phyloP scores from a whole-genome alignment of 176 grass and related monocot genomes.

The Eragrostis nindensis region DNA sequence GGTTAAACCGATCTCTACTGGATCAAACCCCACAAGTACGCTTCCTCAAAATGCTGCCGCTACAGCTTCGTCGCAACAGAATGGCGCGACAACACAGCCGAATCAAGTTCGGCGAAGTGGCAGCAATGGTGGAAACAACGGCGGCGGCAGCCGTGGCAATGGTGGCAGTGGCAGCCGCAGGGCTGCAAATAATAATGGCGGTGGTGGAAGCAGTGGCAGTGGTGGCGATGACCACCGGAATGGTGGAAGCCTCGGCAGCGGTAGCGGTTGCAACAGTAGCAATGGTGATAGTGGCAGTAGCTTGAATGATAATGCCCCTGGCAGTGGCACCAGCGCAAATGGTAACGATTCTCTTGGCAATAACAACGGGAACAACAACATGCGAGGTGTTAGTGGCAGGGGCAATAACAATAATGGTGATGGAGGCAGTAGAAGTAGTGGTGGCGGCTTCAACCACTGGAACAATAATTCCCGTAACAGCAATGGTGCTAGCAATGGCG shows the following conservation, averaged over 20 bases:
- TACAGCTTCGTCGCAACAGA: slow-evolving; percentile 8
- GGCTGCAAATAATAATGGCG: slow-evolving; percentile 29
- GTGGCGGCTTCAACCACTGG: slow-evolving; percentile 20
- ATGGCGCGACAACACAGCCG: slow-evolving; percentile 32
- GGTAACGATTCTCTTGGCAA: background rate
- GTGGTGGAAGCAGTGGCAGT: slow-evolving; percentile 38
- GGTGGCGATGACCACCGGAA: slow-evolving; percentile 44
- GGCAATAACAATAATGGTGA: slow-evolving; percentile 35
- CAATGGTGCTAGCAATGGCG: slow-evolving; percentile 35
- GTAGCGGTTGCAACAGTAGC: slow-evolving; percentile 30
- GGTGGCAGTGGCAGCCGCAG: slow-evolving; percentile 16
- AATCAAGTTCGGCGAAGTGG: slow-evolving; percentile 31
- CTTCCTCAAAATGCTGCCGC: slow-evolving; percentile 12
- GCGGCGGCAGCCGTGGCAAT: slow-evolving; percentile 6
- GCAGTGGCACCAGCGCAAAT: background rate
- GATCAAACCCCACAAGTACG: slow-evolving; percentile 46
- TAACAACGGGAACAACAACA: slow-evolving; percentile 41
- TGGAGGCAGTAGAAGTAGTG: slow-evolving; percentile 28
- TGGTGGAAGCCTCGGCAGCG: slow-evolving; percentile 10
- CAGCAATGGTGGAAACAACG: slow-evolving; percentile 26
- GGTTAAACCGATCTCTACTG: slow-evolving; percentile 37
- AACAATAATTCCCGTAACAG: slow-evolving; percentile 32
- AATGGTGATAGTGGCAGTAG: slow-evolving; percentile 9
- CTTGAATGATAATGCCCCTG: background rate
- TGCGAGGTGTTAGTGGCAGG: slow-evolving; percentile 19